phyloP scores from a whole-genome alignment of 306 rosid species.

The Lupinus albus region DNA sequence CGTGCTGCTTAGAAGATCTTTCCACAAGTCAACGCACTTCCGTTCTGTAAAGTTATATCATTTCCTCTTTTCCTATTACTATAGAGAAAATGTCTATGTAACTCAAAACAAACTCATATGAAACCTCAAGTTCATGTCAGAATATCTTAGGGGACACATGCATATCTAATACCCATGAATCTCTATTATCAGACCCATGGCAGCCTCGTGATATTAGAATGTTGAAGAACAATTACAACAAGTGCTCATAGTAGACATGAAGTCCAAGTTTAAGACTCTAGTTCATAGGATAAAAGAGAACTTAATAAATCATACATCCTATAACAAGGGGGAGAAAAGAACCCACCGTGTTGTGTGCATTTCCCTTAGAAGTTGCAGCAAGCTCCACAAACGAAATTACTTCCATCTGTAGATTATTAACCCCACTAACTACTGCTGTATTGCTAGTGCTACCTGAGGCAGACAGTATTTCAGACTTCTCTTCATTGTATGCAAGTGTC shows the following conservation, averaged over 20 bases:
- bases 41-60: conserved; percentile 9
- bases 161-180: conserved; percentile 6
- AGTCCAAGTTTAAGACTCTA: conserved; percentile 22
- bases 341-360: conserved; percentile 75
- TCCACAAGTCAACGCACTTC: conserved; percentile 21
- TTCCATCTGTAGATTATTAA: conserved; percentile 71
- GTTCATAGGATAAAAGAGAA: conserved; percentile 34
- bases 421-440: conserved; percentile 53
- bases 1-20: conserved; percentile 6
- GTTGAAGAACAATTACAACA: conserved; percentile 12
- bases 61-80: conserved; percentile 10
- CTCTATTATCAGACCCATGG: conserved; percentile 13
- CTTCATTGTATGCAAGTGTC: conserved; percentile 41
- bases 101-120: background rate
- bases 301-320: background rate
- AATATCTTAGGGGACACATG: conserved; percentile 3
- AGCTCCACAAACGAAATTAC: conserved; percentile 83
- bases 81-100: background rate
- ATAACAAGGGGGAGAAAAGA: conserved; percentile 19
- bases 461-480: conserved; percentile 52
- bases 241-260: background rate
- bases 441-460: conserved; percentile 48
- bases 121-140: conserved; percentile 20
- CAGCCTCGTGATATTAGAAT: background rate
- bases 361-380: conserved; percentile 71